Evolutionary conservation across 164 flowering plant species (phyloP).

Genomic region (Dillenia turbinata): DNA sequence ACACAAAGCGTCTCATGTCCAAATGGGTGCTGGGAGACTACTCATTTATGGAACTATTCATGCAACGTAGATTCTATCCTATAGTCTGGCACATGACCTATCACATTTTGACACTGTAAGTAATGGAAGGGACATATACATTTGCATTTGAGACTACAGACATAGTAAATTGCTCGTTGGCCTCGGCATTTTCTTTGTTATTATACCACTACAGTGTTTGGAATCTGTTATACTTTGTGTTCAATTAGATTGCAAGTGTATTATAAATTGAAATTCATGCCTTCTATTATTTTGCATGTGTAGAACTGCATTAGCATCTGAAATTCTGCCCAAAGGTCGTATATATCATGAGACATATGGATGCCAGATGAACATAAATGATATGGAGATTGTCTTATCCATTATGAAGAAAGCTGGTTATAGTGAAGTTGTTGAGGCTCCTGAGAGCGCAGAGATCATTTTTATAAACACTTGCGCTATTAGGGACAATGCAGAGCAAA

Average conservation of each 20-base stretch:
- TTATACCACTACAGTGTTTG: neutral
- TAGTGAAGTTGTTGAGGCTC: conserved; percentile 61
- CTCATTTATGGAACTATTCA: too few relatives aligned
- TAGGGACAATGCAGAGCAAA: conserved; percentile 97
- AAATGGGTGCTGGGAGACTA: too few relatives aligned
- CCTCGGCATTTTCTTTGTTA: too few relatives aligned
- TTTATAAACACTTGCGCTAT: conserved; percentile 97
- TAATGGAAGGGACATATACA: too few relatives aligned
- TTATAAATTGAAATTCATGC: neutral
- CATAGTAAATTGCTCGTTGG: too few relatives aligned
- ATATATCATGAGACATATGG: conserved; percentile 98
- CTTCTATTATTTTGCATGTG: conserved; percentile 4
- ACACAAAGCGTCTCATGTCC: too few relatives aligned
- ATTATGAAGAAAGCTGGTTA: conserved; percentile 93
- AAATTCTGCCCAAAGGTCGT: conserved; percentile 58
- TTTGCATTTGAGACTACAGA: too few relatives aligned
- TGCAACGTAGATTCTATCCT: too few relatives aligned
- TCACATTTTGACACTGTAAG: too few relatives aligned
- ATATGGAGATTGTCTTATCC: conserved; percentile 96
- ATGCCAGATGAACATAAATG: conserved; percentile 96
- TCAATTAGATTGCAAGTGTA: too few relatives aligned
- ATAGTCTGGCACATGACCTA: too few relatives aligned
- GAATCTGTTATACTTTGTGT: too few relatives aligned
- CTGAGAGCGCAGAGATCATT: conserved; percentile 94
- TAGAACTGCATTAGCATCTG: conserved; percentile 42